Percentiles rank a stretch among this genome's conserved stretches.
These are phyloP conservation scores for Galium porrigens DNA, from an alignment of 305 asterid species.

Conservation along the genomic window DNA sequence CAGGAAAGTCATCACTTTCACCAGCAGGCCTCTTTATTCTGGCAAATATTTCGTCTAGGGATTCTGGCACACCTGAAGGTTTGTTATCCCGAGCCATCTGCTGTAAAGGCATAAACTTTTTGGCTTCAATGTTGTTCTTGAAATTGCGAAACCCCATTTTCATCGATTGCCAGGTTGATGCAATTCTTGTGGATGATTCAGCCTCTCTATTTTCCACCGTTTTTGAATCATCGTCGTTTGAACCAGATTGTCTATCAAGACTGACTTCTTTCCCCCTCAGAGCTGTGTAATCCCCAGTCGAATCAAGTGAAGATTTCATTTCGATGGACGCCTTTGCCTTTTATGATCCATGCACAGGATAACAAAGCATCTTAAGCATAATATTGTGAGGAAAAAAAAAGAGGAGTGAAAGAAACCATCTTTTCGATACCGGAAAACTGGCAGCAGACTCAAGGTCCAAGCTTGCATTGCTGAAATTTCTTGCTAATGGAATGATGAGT, in stretches of 20 bases:
- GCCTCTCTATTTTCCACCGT: slow-evolving; percentile 7
- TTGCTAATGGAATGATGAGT: slow-evolving; percentile 63
- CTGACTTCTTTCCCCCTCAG: slow-evolving; percentile 22
- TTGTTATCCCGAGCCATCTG: slow-evolving; percentile 27
- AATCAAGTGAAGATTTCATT: slow-evolving; percentile 24
- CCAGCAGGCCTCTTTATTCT: slow-evolving; percentile 34
- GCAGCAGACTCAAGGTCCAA: slow-evolving; percentile 39
- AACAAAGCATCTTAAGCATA: slow-evolving; percentile 2
- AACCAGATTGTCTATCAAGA: slow-evolving; percentile 16
- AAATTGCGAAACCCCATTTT: slow-evolving; percentile 37
- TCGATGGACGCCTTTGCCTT: slow-evolving; percentile 30
- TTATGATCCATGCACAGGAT: slow-evolving; percentile 2
- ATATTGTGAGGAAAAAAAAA: too few species aligned
- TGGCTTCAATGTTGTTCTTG: slow-evolving; percentile 41
- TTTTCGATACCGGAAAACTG: slow-evolving; percentile 23
- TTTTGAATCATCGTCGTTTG: slow-evolving; percentile 17
- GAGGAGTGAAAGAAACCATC: background rate
- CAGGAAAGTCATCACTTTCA: slow-evolving; percentile 23
- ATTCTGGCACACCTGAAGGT: slow-evolving; percentile 26
- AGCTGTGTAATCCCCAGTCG: slow-evolving; percentile 20
- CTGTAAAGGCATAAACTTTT: slow-evolving; percentile 34
- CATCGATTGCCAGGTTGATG: slow-evolving; percentile 51
- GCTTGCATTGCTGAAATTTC: slow-evolving; percentile 41
- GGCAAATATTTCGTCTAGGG: slow-evolving; percentile 53
- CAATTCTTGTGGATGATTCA: slow-evolving; percentile 26